Conservation (phyloP, 768 basidiomycete genomes). For the Macrolepiota fuliginosa region DNA sequence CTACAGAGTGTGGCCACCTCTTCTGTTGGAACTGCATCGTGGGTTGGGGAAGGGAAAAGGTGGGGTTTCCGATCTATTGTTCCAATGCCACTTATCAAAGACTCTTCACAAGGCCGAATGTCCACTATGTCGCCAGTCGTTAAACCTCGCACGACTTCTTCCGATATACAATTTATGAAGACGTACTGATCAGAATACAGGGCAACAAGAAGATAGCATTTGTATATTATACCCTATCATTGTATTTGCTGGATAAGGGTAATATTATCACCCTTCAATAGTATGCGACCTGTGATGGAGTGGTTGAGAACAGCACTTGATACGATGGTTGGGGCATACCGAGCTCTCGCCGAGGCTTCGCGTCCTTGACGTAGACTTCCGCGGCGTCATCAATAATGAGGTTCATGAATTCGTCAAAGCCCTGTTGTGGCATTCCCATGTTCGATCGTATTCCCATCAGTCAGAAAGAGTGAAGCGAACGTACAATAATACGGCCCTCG, state of each 20-base stretch:
- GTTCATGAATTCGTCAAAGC: constrained; percentile 99
- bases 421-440: constrained; percentile 48
- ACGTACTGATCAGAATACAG: constrained; percentile 11
- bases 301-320: constrained; percentile 8
- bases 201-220: neutral
- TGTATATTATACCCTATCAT: constrained; percentile 11
- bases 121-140: constrained; percentile 78
- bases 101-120: constrained; percentile 63
- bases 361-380: constrained; percentile 90
- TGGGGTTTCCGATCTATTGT: constrained; percentile 22
- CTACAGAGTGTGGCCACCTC: constrained; percentile 86
- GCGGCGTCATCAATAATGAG: constrained; percentile 90
- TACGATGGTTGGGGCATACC: constrained; percentile 46
- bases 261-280: constrained; percentile 97
- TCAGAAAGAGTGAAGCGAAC: constrained; percentile 29
- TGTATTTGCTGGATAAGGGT: constrained; percentile 84
- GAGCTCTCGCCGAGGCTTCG: constrained; percentile 79
- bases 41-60: constrained; percentile 89
- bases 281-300: constrained; percentile 71
- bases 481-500: constrained; percentile 92
- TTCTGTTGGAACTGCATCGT: constrained; percentile 92
- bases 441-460: constrained; percentile 1
- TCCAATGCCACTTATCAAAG: constrained; percentile 2
- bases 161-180: constrained; percentile 82
- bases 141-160: constrained; percentile 65